Base-by-base conservation (phyloP, 2,329 filamentous ascomycete genomes). In the Fusarium sarcochroum region DNA sequence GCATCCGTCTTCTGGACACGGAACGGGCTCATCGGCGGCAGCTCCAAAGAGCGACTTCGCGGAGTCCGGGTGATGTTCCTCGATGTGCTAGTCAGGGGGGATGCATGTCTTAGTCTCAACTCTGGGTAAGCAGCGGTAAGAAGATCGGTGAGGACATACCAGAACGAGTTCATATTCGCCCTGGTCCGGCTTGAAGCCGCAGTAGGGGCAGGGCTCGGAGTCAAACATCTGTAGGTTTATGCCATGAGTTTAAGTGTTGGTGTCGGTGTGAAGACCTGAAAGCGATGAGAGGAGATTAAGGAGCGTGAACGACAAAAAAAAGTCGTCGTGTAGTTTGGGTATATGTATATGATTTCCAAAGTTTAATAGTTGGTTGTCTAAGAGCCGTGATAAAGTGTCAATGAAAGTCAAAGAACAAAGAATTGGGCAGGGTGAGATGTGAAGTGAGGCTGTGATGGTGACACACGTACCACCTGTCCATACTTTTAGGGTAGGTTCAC, bases 1-100 rank as follows among this genome's bases (percentile, higher is more conserved):
- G 73, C 90, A 92, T 21, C 83, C 85, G 17, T 86, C 83, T 25
- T 71, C 62, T 3, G 71, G 71, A 45, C 73, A 75, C 27, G 56
- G 21, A 5, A 70, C 52, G 1, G 63, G 27, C 4, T 68, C 63
- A 9, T 66, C 52, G n/a, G 45, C 27, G 25, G 49, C 40, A 13
- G 48, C 52, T 3, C 27, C 27, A 25, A 68, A 68, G 34, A 66
- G 51, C 11, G 68, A 53, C 7, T 64, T 55, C 38, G 58, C 62
- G 45, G 60, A 62, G 21, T 74, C 72, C 38, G 73, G 69, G 48
- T 77, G 74, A 23, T 66, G 69, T 35, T 63, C 69, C 54, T 76
- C 75, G 44, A 77, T 70, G 49, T 77, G 76, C 75, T 77, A 45
- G 34, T 42, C 52, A 55, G 21, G 47, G 38, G 27, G 44, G 38